Evolutionary conservation across 2,329 filamentous ascomycete species (phyloP), one percentile per base, ranked within the genome.

Genomic region (Ophidiomyces ophidiicola): DNA sequence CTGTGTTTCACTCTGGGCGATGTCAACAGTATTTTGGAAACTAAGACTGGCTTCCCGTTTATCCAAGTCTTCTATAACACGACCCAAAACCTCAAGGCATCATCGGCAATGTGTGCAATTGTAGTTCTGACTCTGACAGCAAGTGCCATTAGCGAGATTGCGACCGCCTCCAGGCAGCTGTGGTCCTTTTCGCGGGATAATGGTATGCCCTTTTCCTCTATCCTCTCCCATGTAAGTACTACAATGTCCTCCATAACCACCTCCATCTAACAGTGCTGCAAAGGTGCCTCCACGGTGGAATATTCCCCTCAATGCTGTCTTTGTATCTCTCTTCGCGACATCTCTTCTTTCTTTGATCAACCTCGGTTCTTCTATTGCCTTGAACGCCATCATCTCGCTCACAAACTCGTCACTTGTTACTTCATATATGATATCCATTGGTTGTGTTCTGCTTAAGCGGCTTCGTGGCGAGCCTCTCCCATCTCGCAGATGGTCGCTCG

Each of bases 331-430:
- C 47, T 59, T 12, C 6, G 55, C 63, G 24, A 62, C 62, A 14
- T 53, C 58, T 3, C 56, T 70, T 3, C 60, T 72, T 24, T 62
- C 63, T 1, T 53, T 72, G 17, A 69, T 72, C 57, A 71, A 70
- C 47, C 63, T 72, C 37, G 68, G 67, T 30, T 68, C 64, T 12
- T 51, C 54, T 14, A 53, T 59, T 3, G 65, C 64, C 6, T 57
- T 68, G 39, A 59, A 61, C 44, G 61, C 61, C 39, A 61, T 68
- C 31, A 51, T 63, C 17, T 65, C 64, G 1, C 55, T 68, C 6
- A 59, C 56, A 1, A 55, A 63, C 17, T 56, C 58, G 3, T 59
- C 62, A 5, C 45, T 66, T 6, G 45, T 66, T 25, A 60, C 56
- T 2, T 59, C 62, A 15, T 68, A 67, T 38, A 56, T 64, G 24